phyloP scores from a whole-genome alignment of 306 rosid species.

The Bauhinia variegata region DNA sequence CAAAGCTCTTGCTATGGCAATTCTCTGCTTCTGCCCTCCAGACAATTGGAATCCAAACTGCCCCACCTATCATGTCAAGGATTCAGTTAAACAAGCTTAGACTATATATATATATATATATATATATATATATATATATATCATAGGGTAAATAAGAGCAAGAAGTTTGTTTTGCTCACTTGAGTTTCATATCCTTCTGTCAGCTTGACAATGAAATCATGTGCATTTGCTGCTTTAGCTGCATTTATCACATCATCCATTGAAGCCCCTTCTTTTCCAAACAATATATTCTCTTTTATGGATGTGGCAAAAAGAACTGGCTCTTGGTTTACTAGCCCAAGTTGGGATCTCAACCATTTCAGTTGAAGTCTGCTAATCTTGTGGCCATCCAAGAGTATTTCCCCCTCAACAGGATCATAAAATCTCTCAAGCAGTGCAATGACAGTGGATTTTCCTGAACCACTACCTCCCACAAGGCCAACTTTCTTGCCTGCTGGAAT shows the following conservation, averaged over 20 bases:
- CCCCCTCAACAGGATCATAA: constrained; percentile 83
- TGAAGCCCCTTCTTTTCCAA: constrained; percentile 87
- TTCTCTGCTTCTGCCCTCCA: constrained; percentile 93
- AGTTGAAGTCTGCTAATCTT: constrained; percentile 67
- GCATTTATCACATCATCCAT: constrained; percentile 72
- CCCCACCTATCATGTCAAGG: constrained; percentile 60
- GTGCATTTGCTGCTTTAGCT: constrained; percentile 90
- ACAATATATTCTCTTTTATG: constrained; percentile 75
- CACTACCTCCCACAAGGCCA: constrained; percentile 91
- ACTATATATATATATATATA: no score
- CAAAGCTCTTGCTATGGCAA: constrained; percentile 86
- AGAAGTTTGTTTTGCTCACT: no score
- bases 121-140: no score
- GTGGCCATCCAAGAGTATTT: constrained; percentile 77
- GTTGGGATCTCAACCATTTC: constrained; percentile 88
- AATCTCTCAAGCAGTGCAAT: constrained; percentile 85
- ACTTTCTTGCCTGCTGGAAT: constrained; percentile 75
- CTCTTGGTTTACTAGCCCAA: constrained; percentile 87
- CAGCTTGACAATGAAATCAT: constrained; percentile 74
- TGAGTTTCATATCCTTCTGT: constrained; percentile 90
- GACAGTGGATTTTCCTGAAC: constrained; percentile 86
- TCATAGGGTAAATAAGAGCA: no score
- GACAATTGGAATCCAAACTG: constrained; percentile 84
- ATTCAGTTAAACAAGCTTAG: constrained; percentile 18
- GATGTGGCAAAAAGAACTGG: constrained; percentile 94